Evolutionary conservation across 1,284 basidiomycete species (phyloP).

Genomic region (Inonotus hispidus): DNA sequence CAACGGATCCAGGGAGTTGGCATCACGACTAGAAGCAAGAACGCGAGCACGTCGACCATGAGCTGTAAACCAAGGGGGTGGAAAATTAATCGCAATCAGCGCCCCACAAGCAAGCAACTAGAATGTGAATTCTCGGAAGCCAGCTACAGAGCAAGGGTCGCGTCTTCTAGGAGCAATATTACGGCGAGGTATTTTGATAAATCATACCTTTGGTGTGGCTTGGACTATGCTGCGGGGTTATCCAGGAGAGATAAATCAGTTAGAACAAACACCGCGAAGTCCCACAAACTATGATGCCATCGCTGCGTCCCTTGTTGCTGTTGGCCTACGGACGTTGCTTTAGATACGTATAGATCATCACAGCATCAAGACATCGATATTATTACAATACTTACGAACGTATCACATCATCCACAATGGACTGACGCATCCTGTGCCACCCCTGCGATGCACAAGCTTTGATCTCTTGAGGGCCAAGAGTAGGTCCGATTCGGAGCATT

Average conservation of each 20-base stretch:
- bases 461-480: neutral
- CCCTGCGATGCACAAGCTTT: neutral
- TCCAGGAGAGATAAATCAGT: too few species aligned
- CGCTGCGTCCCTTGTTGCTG: neutral
- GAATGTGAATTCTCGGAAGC: neutral
- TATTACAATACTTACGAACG: neutral
- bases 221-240: neutral
- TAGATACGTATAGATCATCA: conserved; percentile 1
- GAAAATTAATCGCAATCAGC: neutral
- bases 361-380: neutral
- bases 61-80: neutral
- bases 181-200: too few species aligned
- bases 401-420: neutral
- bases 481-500: neutral
- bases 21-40: neutral
- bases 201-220: neutral
- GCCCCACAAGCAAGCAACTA: neutral
- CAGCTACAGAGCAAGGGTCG: neutral
- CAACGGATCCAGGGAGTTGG: too few species aligned
- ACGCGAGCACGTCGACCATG: too few species aligned
- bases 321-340: neutral
- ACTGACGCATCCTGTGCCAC: neutral
- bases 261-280: neutral
- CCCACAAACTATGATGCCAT: neutral
- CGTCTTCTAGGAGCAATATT: too few species aligned